Evolutionary conservation across 805 yeast species (phyloP).

Genomic region (Suhomyces prunicola): DNA sequence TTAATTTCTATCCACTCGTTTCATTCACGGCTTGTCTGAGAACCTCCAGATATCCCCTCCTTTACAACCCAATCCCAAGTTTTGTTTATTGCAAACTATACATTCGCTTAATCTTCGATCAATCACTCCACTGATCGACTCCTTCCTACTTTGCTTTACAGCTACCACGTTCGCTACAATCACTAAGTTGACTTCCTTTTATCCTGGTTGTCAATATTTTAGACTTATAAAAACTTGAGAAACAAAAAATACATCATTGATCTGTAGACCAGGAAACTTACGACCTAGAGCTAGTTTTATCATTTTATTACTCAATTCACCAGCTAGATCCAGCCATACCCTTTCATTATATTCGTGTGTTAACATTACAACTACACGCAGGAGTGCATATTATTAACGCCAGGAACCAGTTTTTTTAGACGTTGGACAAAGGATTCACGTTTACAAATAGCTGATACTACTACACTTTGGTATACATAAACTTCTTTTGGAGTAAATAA

Average conservation of each 20-base stretch:
- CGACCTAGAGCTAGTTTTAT: neutral
- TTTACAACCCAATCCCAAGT: neutral
- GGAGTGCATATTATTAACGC: conserved; percentile 2
- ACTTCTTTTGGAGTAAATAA: neutral
- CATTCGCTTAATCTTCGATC: neutral
- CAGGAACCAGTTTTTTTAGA: neutral
- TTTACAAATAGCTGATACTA: neutral
- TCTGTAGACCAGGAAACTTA: neutral
- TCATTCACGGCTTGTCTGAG: neutral
- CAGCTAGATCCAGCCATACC: neutral
- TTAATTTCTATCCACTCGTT: conserved; percentile 6
- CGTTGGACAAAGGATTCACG: neutral
- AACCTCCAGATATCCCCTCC: neutral
- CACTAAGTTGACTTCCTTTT: neutral
- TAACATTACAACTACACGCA: conserved; percentile 5
- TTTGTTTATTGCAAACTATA: neutral
- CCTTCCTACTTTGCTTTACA: neutral
- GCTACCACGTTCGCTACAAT: neutral
- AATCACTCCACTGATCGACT: neutral
- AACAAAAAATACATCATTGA: neutral
- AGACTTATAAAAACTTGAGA: neutral
- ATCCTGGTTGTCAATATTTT: neutral
- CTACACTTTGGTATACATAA: neutral
- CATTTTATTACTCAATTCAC: neutral
- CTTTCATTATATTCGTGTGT: neutral